Evolutionary conservation across 345 rosid species (phyloP).

Genomic region (Iberis pinnata): DNA sequence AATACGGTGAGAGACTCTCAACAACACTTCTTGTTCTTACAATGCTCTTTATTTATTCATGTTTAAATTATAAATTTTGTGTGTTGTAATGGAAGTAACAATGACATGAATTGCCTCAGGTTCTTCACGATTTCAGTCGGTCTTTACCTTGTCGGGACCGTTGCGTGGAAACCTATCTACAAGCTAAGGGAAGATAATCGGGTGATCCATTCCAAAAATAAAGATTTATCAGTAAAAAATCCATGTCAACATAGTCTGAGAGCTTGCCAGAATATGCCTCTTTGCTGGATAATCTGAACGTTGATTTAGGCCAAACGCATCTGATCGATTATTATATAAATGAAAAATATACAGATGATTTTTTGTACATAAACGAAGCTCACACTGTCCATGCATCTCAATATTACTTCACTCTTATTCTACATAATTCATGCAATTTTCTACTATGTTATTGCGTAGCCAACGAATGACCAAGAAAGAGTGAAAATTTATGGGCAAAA

Average conservation of each 20-base stretch:
- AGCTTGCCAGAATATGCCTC: constrained; percentile 11
- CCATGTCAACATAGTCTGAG: constrained; percentile 9
- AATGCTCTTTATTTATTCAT: neutral
- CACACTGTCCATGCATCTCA: neutral
- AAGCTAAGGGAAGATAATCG: constrained; percentile 82
- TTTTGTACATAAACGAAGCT: constrained; percentile 23
- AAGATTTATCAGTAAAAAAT: constrained; percentile 8
- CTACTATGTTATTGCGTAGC: constrained; percentile 8
- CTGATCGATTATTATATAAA: constrained; percentile 11
- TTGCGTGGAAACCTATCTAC: constrained; percentile 81
- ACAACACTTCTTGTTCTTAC: neutral
- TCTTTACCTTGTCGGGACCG: constrained; percentile 78
- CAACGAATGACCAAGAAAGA: constrained; percentile 8
- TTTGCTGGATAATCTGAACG: constrained; percentile 13
- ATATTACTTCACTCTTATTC: neutral
- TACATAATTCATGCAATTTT: neutral
- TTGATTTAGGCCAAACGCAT: constrained; percentile 16
- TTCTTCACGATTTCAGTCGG: constrained; percentile 79
- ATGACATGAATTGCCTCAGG: constrained; percentile 38
- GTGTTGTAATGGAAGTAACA: neutral
- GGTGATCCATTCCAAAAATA: constrained; percentile 25
- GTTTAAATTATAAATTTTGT: neutral
- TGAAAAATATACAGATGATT: constrained; percentile 22
- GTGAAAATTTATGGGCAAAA: neutral
- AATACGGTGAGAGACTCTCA: constrained; percentile 60